Percentiles rank a stretch among this genome's conserved stretches.
Evolutionary conservation across 352 stramenopile genomes (phyloP).

Genomic region (Peronospora belbahrii): DNA sequence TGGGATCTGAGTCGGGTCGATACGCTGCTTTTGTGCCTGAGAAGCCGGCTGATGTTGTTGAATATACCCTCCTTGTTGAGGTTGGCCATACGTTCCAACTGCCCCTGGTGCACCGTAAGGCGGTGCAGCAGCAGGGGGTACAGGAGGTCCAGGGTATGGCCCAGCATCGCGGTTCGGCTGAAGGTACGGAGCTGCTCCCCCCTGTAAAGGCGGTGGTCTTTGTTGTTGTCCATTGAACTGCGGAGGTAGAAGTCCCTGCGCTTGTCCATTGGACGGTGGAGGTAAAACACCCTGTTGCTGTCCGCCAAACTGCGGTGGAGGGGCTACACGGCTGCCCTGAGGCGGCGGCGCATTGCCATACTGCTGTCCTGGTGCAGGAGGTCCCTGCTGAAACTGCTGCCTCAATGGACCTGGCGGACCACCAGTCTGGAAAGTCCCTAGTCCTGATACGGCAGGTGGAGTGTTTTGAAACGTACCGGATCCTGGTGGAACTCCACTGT

Average conservation of each 20-base stretch:
- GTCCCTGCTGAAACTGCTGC: slow-evolving; percentile 23
- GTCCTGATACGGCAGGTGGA: slow-evolving; percentile 2
- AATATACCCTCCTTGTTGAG: slow-evolving; percentile 25
- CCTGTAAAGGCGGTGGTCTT: slow-evolving; percentile 12
- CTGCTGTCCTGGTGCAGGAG: slow-evolving; percentile 6
- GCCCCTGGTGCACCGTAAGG: slow-evolving; percentile 17
- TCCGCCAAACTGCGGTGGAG: neutral
- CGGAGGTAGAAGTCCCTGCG: slow-evolving; percentile 12
- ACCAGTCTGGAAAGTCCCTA: slow-evolving; percentile 17
- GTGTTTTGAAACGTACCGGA: slow-evolving; percentile 14
- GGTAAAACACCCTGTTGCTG: neutral
- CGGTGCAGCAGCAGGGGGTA: slow-evolving; percentile 9
- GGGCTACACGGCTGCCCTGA: slow-evolving; percentile 4
- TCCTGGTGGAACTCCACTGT: slow-evolving; percentile 9
- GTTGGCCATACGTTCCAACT: slow-evolving; percentile 16
- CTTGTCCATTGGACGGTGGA: slow-evolving; percentile 6
- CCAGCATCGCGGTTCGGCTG: slow-evolving; percentile 31
- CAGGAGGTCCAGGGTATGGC: slow-evolving; percentile 20
- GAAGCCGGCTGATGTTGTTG: slow-evolving; percentile 24
- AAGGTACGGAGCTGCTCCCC: slow-evolving; percentile 23
- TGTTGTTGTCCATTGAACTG: slow-evolving; percentile 23
- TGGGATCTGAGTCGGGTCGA: slow-evolving; percentile 85
- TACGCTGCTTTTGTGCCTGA: slow-evolving; percentile 62
- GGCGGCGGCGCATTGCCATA: slow-evolving; percentile 9
- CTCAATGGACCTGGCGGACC: slow-evolving; percentile 7